Conservation (phyloP, 805 yeast genomes). For the Kodamaea laetipori region DNA sequence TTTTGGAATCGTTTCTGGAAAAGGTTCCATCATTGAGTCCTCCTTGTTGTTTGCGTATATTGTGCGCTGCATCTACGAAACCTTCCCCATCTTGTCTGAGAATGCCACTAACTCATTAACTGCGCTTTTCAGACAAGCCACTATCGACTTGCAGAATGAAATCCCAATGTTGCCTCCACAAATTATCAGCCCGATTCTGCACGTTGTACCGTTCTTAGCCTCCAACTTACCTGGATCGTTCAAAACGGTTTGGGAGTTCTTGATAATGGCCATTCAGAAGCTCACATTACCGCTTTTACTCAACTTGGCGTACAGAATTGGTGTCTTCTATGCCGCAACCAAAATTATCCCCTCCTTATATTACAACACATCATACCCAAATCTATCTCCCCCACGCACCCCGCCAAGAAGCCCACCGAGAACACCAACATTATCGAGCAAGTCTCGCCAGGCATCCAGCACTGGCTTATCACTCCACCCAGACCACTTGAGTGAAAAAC, state of each 20-base stretch:
- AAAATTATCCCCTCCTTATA: conserved; percentile 84
- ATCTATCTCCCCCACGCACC: conserved; percentile 41
- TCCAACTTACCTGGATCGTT: conserved; percentile 55
- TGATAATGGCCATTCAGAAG: conserved; percentile 55
- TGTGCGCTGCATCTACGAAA: conserved; percentile 89
- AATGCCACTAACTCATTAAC: conserved; percentile 39
- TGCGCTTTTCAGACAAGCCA: conserved; percentile 35
- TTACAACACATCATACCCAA: conserved; percentile 37
- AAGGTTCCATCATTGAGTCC: conserved; percentile 89
- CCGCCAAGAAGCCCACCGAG: conserved; percentile 28
- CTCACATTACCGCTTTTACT: conserved; percentile 79
- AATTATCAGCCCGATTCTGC: conserved; percentile 28
- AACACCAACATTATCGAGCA: conserved; percentile 13
- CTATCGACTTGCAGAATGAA: conserved; percentile 35
- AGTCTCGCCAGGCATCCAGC: conserved; percentile 36
- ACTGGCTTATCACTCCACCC: conserved; percentile 6
- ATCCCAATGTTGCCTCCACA: conserved; percentile 40
- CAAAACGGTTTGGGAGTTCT: conserved; percentile 56
- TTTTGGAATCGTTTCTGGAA: conserved; percentile 79
- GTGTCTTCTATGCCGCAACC: conserved; percentile 89
- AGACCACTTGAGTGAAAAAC: background rate
- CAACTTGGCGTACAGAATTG: conserved; percentile 80
- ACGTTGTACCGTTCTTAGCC: conserved; percentile 47
- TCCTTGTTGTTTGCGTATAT: conserved; percentile 86
- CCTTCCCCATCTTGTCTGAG: conserved; percentile 83